Conservation (phyloP, 768 basidiomycete genomes). For the Hygrophorus pudorinus region DNA sequence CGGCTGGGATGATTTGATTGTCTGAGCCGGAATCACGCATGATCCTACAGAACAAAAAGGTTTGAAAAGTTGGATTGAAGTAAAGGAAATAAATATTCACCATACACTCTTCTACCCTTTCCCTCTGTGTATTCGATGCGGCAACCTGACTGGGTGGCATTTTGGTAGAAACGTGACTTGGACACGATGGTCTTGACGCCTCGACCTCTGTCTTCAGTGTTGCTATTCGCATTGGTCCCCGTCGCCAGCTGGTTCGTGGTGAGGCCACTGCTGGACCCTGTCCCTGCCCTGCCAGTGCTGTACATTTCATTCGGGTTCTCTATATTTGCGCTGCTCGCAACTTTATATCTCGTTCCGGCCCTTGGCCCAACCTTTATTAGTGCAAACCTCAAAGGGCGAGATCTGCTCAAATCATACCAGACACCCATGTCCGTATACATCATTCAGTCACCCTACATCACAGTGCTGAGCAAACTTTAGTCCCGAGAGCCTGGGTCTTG, state of each 20-base stretch:
- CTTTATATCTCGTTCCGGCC: slow-evolving; percentile 71
- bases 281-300: slow-evolving; percentile 61
- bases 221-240: slow-evolving; percentile 54
- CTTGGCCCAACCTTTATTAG: slow-evolving; percentile 72
- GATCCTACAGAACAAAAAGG: too few species aligned
- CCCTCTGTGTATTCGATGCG: too few species aligned
- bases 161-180: slow-evolving; percentile 59
- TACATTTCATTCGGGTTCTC: slow-evolving; percentile 79
- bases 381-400: slow-evolving; percentile 77
- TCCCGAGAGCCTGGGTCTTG: slow-evolving; percentile 86
- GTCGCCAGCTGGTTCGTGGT: slow-evolving; percentile 65
- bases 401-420: slow-evolving; percentile 75
- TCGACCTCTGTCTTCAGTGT: slow-evolving; percentile 39
- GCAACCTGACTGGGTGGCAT: too few species aligned
- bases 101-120: too few species aligned
- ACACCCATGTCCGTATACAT: slow-evolving; percentile 50
- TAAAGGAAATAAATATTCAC: too few species aligned
- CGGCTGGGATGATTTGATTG: slow-evolving; percentile 39
- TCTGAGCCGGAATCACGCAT: too few species aligned
- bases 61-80: too few species aligned
- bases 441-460: slow-evolving; percentile 4
- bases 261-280: slow-evolving; percentile 60
- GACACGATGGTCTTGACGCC: slow-evolving; percentile 18
- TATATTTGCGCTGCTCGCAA: slow-evolving; percentile 68
- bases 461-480: slow-evolving; percentile 29